These are phyloP conservation scores for Zasmidium cellare DNA, from an alignment of 2,329 filamentous ascomycete genomes.

Conservation along the genomic window DNA sequence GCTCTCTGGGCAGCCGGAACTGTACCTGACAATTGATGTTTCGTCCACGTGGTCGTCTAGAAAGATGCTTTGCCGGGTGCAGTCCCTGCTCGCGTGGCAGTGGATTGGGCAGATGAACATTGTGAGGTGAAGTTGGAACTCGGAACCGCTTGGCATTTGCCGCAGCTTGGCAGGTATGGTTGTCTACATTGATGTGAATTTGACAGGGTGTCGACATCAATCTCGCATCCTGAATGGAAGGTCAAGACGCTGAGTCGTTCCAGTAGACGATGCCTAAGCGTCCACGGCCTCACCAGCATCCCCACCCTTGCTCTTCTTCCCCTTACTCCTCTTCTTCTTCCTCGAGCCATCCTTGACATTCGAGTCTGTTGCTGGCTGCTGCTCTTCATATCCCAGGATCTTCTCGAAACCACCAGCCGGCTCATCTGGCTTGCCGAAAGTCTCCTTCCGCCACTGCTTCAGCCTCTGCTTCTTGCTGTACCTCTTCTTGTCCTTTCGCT, in stretches of 20 bases:
- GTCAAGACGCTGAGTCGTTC: background rate
- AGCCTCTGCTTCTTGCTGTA: constrained; percentile 91
- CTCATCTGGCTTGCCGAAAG: constrained; percentile 63
- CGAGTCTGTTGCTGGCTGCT: constrained; percentile 24
- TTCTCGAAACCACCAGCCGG: constrained; percentile 43
- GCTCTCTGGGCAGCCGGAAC: background rate
- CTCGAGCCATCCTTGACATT: constrained; percentile 14
- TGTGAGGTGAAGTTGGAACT: too few species aligned
- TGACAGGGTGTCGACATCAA: too few species aligned
- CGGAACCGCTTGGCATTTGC: too few species aligned
- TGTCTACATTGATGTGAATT: too few species aligned
- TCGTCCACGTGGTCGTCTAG: background rate
- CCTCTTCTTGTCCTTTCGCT: constrained; percentile 81
- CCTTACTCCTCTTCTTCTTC: constrained; percentile 31
- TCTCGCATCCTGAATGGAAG: background rate
- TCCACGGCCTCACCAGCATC: constrained; percentile 37
- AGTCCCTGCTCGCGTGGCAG: background rate
- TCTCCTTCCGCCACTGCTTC: constrained; percentile 77
- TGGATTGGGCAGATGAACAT: too few species aligned
- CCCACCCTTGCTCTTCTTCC: constrained; percentile 34
- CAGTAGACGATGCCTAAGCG: background rate
- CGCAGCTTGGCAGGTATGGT: too few species aligned
- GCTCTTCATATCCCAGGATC: constrained; percentile 28
- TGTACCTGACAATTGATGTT: background rate
- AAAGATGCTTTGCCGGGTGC: background rate